Conservation (phyloP, 306 rosid species). For the Pterocarpus santalinus region DNA sequence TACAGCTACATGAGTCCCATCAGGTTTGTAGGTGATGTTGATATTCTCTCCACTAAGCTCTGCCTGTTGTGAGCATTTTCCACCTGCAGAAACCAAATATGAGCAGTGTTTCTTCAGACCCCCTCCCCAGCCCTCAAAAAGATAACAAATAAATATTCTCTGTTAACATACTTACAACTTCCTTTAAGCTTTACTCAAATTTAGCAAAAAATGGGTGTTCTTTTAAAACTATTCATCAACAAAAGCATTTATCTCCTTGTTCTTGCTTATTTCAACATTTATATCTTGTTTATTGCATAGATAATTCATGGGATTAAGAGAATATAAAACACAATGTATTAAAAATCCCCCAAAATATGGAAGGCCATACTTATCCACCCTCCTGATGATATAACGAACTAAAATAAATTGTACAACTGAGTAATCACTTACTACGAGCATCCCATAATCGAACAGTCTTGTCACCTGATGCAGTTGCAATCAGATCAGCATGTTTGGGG, state of each 20-base stretch:
- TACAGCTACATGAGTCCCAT: slow-evolving; percentile 92
- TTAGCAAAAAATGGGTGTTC: too few species aligned
- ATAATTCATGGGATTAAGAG: slow-evolving; percentile 21
- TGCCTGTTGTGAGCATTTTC: slow-evolving; percentile 89
- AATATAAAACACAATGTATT: slow-evolving; percentile 18
- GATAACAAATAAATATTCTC: not conserved
- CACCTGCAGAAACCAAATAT: slow-evolving; percentile 65
- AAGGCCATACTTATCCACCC: slow-evolving; percentile 11
- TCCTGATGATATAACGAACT: slow-evolving; percentile 4
- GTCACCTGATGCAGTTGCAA: slow-evolving; percentile 98
- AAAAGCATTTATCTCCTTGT: too few species aligned
- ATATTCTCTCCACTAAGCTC: slow-evolving; percentile 97
- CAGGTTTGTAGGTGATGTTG: slow-evolving; percentile 97
- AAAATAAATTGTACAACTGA: slow-evolving; percentile 15
- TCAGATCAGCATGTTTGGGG: slow-evolving; percentile 89
- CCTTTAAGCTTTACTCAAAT: slow-evolving; percentile 12
- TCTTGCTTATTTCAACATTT: not conserved
- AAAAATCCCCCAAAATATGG: slow-evolving; percentile 31
- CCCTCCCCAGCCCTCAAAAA: not conserved
- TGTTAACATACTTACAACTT: not conserved
- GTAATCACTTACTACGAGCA: slow-evolving; percentile 84
- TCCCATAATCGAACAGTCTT: slow-evolving; percentile 97
- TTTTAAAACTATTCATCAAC: too few species aligned
- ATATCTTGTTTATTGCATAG: not conserved
- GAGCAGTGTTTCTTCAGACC: slow-evolving; percentile 26